Evolutionary conservation across 257 asterid genomes (phyloP).

Genomic region (Forsythia viridissima): DNA sequence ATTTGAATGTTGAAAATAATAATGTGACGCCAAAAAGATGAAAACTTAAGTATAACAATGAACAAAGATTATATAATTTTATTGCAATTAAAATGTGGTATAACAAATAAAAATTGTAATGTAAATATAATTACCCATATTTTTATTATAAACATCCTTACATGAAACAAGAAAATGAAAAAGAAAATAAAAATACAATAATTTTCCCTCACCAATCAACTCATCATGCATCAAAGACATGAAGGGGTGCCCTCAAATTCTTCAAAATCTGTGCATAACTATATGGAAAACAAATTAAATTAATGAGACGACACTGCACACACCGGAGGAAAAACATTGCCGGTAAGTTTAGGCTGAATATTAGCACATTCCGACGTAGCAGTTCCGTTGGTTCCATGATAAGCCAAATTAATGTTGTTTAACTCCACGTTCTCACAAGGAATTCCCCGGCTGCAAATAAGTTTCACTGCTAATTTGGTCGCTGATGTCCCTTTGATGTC

Average conservation of each 20-base stretch:
- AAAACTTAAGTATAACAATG: too few species aligned
- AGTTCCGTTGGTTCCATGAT: constrained; percentile 34
- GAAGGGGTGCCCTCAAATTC: constrained; percentile 16
- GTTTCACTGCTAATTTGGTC: constrained; percentile 22
- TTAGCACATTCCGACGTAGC: constrained; percentile 36
- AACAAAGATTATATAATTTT: too few species aligned
- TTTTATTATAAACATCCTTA: not conserved
- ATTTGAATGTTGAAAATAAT: too few species aligned
- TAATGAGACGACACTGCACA: constrained; percentile 21
- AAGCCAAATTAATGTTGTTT: constrained; percentile 30
- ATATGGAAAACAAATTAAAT: not conserved
- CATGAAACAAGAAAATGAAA: not conserved
- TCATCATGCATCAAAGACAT: constrained; percentile 17
- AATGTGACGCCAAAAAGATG: too few species aligned
- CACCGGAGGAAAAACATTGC: constrained; percentile 29
- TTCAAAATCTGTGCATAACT: not conserved
- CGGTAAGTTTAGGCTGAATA: constrained; percentile 33
- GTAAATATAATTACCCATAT: too few species aligned
- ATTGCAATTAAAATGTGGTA: too few species aligned
- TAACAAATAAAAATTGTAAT: too few species aligned
- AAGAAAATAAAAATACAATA: not conserved
- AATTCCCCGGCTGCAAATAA: constrained; percentile 32
- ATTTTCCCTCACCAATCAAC: constrained; percentile 17
- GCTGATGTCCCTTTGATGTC: constrained; percentile 40
- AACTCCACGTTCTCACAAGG: constrained; percentile 43